Base-by-base conservation (phyloP, 225 moss, liverwort and hornwort genomes). In the Ulota crispa region DNA sequence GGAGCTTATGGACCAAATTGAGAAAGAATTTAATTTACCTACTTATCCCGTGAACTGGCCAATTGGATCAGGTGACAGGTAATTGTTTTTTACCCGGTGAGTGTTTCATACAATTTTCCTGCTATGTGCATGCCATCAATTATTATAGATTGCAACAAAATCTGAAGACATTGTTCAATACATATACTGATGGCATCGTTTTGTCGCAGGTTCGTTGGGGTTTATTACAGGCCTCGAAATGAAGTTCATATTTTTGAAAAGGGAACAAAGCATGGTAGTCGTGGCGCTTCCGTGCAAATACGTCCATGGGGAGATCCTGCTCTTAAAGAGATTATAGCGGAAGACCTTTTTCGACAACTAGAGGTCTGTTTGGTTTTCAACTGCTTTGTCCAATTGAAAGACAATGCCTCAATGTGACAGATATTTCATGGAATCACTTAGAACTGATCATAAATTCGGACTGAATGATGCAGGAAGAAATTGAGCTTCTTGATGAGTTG, bases 41-140 rank as follows among this genome's bases (percentile, higher is more conserved):
- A 95, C 95, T 47, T 97, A 95, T 87, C 97, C 95, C 27, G 93
- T 97, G n/a, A 97, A 97, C 57, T 97, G 97, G 97, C 97, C 97
- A 30, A 92, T 97, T 78, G 97, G 97, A 70, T 97, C 95, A 43
- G 97, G 97, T 78, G 97, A 97, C 85, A 95, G 95, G 97, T 97
- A 90, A 50, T 64, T 55, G 28, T 56, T 68, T 43, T 64, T 56
- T 57, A 57, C 12, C 52, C 31, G 67, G 68, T 64, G 21, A 37
- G 19, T 30, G 72, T 54, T 64, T 69, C 6, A 45, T 45, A 8
- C 45, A 8, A 66, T 71, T 27, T 61, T 83, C 73, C 34, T 77
- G 26, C 70, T 81, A 56, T 54, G 63, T 34, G 67, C 39, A 57
- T 70, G 64, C 14, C 31, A 74, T 41, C 54, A 62, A 36, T n/a